These are phyloP conservation scores for Sicyos baderoa DNA, from an alignment of 306 rosid genomes.

Conservation along the genomic window DNA sequence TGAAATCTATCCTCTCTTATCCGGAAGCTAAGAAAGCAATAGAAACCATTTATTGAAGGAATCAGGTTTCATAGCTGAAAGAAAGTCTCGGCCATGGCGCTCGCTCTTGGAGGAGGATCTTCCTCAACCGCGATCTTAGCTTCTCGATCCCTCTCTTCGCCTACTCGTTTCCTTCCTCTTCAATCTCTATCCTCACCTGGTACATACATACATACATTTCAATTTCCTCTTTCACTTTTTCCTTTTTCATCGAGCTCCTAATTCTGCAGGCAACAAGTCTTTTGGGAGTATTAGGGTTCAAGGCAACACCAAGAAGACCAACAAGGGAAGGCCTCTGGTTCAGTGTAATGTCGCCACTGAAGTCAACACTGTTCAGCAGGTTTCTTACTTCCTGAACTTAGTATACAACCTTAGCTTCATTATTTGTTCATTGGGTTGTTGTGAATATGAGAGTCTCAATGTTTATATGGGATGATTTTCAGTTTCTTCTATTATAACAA, in stretches of 20 bases:
- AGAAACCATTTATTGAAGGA: constrained; percentile 20
- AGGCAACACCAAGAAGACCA: constrained; percentile 22
- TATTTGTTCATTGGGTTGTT: too few species aligned
- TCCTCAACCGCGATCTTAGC: constrained; percentile 54
- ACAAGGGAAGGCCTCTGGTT: constrained; percentile 52
- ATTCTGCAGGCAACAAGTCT: too few species aligned
- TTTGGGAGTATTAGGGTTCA: constrained; percentile 52
- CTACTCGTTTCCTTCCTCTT: constrained; percentile 35
- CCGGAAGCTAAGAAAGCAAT: too few species aligned
- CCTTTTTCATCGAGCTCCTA: too few species aligned
- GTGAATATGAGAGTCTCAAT: not conserved
- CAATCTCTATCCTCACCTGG: constrained; percentile 46
- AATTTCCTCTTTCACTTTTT: not conserved
- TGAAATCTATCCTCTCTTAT: too few species aligned
- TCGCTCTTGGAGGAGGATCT: constrained; percentile 52
- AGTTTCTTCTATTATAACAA: too few species aligned
- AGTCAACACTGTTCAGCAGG: constrained; percentile 69
- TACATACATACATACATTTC: constrained; percentile 24
- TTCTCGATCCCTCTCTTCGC: constrained; percentile 38
- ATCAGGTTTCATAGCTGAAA: not conserved
- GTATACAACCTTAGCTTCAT: constrained; percentile 7
- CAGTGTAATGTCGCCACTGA: constrained; percentile 72
- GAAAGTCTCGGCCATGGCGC: constrained; percentile 41
- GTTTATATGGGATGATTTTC: not conserved
- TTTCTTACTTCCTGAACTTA: not conserved